Base-by-base conservation (phyloP, 2,329 filamentous ascomycete species). In the Phoma sp. region DNA sequence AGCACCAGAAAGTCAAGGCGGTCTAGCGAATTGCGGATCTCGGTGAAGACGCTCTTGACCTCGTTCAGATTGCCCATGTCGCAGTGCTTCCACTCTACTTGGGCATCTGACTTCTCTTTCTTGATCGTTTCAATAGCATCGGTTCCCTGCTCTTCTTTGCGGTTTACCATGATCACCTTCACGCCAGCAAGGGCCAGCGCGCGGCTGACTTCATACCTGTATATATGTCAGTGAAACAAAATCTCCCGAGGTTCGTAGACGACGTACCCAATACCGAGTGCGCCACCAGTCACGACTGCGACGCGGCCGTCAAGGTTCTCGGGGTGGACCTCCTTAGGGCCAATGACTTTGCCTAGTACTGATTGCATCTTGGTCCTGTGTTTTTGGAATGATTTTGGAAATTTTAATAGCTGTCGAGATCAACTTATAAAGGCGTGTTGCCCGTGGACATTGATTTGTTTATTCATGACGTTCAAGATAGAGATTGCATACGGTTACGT, bases 1-100 rank as follows among this genome's bases (percentile, higher is more conserved):
- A 79, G 62, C 0, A 80, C 74, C n/a, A 80, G 64, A 41, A 78
- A 71, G 54, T 81, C 78, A 9, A 81, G 63, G 1, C 78, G 65
- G 1, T 74, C 64, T 10, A 79, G 72, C 0, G 60, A 65, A 2
- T 77, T 65, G 0, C 73, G 63, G 2, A 80, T 59, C 1, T 61
- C 57, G 0, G 65, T 68, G 50, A 80, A 81, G 2, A 78, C 76
- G 12, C 71, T 64, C 43, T 73, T 72, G 3, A 77, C 69, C 41
- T 79, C 58, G 5, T 65, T 64, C 3, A 80, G 66, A 44, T 72
- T 72, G 6, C 75, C 77, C 55, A 80, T 49, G 55, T 81, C 78
- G 47, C 78, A 81, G 19, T 69, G 65, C 38, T 72, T 61, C 77
- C 78, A 80, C 35, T 78, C 74, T 24, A 81, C 64, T 4, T 76